Conservation (phyloP, 1,139 yeast genomes). For the Hansenula lynferdii region DNA sequence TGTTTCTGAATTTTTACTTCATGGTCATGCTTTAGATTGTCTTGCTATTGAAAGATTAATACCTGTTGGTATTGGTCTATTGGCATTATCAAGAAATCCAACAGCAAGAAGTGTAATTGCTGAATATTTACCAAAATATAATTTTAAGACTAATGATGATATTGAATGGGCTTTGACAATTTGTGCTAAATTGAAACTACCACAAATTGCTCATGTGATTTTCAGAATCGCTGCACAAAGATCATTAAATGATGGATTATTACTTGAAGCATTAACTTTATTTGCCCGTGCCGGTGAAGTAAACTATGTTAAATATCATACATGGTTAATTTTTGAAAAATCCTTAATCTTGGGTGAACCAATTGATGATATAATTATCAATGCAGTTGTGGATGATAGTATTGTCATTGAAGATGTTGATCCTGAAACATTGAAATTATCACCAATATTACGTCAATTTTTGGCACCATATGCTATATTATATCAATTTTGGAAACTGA, state of each 20-base stretch:
- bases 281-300: conserved; percentile 63
- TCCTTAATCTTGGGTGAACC: conserved; percentile 49
- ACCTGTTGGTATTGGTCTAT: conserved; percentile 63
- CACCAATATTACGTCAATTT: conserved; percentile 61
- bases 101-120: conserved; percentile 46
- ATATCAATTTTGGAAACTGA: conserved; percentile 39
- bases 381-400: conserved; percentile 43
- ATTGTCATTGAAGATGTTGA: conserved; percentile 24
- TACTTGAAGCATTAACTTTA: conserved; percentile 62
- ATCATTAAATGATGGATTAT: conserved; percentile 29
- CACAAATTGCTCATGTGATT: conserved; percentile 49
- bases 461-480: conserved; percentile 72
- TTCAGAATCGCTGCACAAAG: conserved; percentile 33
- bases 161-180: conserved; percentile 74
- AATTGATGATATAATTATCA: conserved; percentile 49
- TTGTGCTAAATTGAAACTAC: conserved; percentile 41
- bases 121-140: conserved; percentile 54
- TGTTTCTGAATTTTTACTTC: conserved; percentile 57
- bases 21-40: conserved; percentile 55
- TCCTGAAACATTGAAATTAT: conserved; percentile 26
- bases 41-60: conserved; percentile 45
- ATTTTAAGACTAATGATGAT: conserved; percentile 65
- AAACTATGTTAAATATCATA: conserved; percentile 33
- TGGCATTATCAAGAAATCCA: conserved; percentile 33
- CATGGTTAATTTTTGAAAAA: conserved; percentile 57